Base-by-base conservation (phyloP, 805 yeast species). In the Monosporozyma yasuniensis region DNA sequence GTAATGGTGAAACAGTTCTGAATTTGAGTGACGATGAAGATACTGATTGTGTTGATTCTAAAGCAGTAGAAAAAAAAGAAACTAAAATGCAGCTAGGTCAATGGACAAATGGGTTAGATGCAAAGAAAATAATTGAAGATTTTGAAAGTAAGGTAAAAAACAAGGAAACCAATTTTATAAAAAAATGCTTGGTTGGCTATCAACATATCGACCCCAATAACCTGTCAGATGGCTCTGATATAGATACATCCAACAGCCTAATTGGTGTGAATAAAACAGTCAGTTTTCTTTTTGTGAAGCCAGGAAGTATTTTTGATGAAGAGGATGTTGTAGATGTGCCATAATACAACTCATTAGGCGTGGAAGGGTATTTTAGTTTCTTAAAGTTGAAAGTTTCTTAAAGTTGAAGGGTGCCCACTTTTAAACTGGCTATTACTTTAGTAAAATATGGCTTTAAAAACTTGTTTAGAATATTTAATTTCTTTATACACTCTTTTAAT, bases 91-190 rank as follows among this genome's bases (percentile, higher is more conserved):
- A 44, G 4, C 38, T 47, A 16, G 42, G 55, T 11, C 72, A 73
- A 1, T 83, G 83, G 78, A 71, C 77, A 41, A 72, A 81, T 21
- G 93, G 91, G 0, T 63, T 75, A n/a, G 73, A 76, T 34, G 65
- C 66, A 10, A 56, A 61, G 44, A 54, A 56, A 9, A 51, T 56
- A 8, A 54, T 65, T 2, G 60, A 60, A 25, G 52, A 56, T 9
- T 50, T 58, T 6, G 58, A 61, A 6, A 47, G 49, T 5, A 51
- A 51, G 12, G 58, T 57, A 12, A 52, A 54, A 21, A 39, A 57
- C 21, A 65, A 65, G 46, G 73, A 72, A 46, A 67, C 65, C 47
- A 65, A 65, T 30, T 68, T 77, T 3, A 77, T 84, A 30, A 72
- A 78, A 57, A 75, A 74, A 44, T 84, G 89, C 39, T 68, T 87